Percentiles rank a stretch among this genome's conserved stretches.
phyloP scores from a whole-genome alignment of 305 asterid genomes.

The Andrographis paniculata region DNA sequence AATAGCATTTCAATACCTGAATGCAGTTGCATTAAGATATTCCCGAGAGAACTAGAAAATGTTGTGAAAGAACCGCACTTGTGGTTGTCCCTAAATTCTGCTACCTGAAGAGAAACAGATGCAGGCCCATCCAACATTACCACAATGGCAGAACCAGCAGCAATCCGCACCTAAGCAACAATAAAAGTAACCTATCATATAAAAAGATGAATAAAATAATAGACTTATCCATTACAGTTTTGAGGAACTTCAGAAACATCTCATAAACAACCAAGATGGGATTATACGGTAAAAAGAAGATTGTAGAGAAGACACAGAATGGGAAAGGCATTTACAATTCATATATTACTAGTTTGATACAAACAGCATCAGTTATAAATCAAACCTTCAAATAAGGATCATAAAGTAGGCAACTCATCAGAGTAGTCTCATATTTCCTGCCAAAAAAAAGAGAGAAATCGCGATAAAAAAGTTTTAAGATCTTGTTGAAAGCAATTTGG shows the following conservation, averaged over 20 bases:
- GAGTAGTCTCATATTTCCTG: constrained; percentile 74
- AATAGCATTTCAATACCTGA: constrained; percentile 45
- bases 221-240: constrained; percentile 8
- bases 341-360: constrained; percentile 7
- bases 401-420: constrained; percentile 86
- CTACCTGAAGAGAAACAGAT: constrained; percentile 85
- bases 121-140: constrained; percentile 88
- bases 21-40: constrained; percentile 87
- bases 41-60: constrained; percentile 92
- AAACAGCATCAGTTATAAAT: constrained; percentile 16
- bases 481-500: not conserved
- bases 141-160: constrained; percentile 69
- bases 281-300: no score
- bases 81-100: constrained; percentile 63
- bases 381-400: constrained; percentile 79
- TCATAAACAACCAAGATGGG: constrained; percentile 13
- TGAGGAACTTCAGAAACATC: not conserved
- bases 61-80: constrained; percentile 84
- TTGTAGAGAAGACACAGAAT: no score
- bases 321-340: no score
- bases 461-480: constrained; percentile 3
- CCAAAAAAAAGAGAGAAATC: constrained; percentile 16
- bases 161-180: constrained; percentile 63
- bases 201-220: constrained; percentile 2
- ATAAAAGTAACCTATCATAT: constrained; percentile 14